Evolutionary conservation across 805 yeast genomes (phyloP), one percentile per base, ranked within the genome.

Genomic region (Maudiozyma pseudohumilis): DNA sequence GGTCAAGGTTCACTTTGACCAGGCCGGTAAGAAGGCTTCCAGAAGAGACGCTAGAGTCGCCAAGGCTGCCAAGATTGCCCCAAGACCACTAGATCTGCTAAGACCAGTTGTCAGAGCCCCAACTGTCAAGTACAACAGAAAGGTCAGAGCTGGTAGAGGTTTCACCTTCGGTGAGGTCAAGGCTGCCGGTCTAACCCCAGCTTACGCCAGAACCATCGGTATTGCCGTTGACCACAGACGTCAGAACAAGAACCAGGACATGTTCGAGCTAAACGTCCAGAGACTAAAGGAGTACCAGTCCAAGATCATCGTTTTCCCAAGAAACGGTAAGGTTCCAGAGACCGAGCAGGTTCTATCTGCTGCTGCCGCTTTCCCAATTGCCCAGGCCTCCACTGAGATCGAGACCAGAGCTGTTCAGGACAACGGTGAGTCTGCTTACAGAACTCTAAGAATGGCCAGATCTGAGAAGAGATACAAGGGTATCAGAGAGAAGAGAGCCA

Each of bases 181-280:
- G 79, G 96, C 96, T 66, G 96, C 85, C 67, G 96, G 95, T 64
- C 76, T 85, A 63, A 70, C 88, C 61, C 71, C 87, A 55, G 84
- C 87, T 70, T 86, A 85, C 74, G 98, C 98, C 66, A 87, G 95
- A 81, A 82, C 97, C 63, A 70, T 92, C 61, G 98, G 98, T 71
- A 85, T 92, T 63, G 86, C 98, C 60, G 97, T 89, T 64, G 98
- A 92, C 78, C 95, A 85, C 89, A 89, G 98, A 80, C 88, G 98
- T 75, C 89, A 81, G 68, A 92, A 92, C 94, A 88, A 85, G 77
- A 80, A 88, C 61, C 83, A 83, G 61, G 98, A 88, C 76, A 87
- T 83, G 64, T 85, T 87, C 60, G 92, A 89, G 66, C 72, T 76
- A 59, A 92, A 92, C 74, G 96, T 92, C 63, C 84, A 78, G 68